Evolutionary conservation across 2,329 filamentous ascomycete genomes (phyloP).

Genomic region (Cercospora sp.): DNA sequence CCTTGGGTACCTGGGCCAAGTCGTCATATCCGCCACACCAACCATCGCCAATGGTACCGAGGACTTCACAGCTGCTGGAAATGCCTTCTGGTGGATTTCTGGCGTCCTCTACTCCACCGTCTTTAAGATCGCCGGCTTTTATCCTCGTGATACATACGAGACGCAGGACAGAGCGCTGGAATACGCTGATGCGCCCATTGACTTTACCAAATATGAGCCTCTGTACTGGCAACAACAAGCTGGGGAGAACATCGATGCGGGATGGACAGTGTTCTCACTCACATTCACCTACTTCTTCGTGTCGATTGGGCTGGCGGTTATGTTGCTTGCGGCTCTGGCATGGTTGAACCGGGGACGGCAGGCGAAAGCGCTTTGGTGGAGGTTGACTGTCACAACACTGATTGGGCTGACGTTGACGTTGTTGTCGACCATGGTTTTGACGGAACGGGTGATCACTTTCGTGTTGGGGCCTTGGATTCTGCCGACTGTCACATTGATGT

Average conservation of each 20-base stretch:
- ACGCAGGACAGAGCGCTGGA: background rate
- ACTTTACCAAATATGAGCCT: conserved; percentile 12
- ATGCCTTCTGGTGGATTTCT: conserved; percentile 19
- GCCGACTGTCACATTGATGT: conserved; percentile 17
- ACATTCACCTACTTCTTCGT: conserved; percentile 36
- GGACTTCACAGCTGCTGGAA: conserved; percentile 1
- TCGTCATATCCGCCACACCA: conserved; percentile 8
- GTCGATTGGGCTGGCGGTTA: conserved; percentile 30
- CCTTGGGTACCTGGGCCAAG: conserved; percentile 10
- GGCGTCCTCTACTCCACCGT: conserved; percentile 18
- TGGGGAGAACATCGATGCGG: conserved; percentile 7
- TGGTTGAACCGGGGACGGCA: conserved; percentile 28
- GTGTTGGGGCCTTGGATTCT: conserved; percentile 17
- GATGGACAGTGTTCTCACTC: conserved; percentile 27
- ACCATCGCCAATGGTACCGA: conserved; percentile 15
- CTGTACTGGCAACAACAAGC: conserved; percentile 5
- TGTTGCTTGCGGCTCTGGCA: conserved; percentile 37
- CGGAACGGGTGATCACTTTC: background rate
- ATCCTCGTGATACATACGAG: background rate
- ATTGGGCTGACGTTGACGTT: conserved; percentile 15
- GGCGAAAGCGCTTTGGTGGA: conserved; percentile 28
- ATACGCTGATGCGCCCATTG: background rate
- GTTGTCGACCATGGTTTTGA: conserved; percentile 11
- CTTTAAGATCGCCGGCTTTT: conserved; percentile 24
- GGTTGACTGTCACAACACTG: conserved; percentile 25